Conservation (phyloP, 257 asterid genomes). For the Mitragyna speciosa region DNA sequence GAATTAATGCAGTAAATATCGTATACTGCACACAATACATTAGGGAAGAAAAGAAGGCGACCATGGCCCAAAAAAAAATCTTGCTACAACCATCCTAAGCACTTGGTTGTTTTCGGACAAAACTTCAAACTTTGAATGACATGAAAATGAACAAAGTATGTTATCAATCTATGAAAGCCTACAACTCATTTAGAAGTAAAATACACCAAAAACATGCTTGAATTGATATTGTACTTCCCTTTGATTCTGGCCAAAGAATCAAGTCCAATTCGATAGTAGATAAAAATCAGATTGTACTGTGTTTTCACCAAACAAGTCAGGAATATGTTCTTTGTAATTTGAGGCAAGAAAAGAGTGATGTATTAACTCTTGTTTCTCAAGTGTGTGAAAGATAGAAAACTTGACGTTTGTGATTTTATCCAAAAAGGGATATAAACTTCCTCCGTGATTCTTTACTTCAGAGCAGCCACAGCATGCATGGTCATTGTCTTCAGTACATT, state of each 20-base stretch:
- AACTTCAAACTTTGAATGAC: not conserved
- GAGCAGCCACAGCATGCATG: not conserved
- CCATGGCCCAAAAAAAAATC: not conserved
- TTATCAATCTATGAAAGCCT: not conserved
- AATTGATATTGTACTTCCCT: not conserved
- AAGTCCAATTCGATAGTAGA: not conserved
- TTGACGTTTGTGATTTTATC: not conserved
- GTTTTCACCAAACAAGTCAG: not conserved
- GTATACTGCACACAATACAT: no score
- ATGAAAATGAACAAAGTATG: not conserved
- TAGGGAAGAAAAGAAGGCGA: not conserved
- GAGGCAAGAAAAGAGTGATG: not conserved
- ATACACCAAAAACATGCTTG: not conserved
- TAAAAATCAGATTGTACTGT: not conserved
- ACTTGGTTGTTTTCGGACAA: not conserved
- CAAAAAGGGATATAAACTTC: not conserved
- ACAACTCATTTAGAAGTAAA: not conserved
- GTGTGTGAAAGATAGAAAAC: not conserved
- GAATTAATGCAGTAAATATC: no score
- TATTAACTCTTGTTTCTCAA: not conserved
- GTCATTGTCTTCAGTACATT: not conserved
- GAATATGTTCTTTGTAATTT: slow-evolving; percentile 14
- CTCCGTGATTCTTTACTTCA: not conserved
- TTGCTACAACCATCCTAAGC: not conserved
- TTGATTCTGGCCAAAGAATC: not conserved